These are phyloP conservation scores for Nothophytophthora sp. DNA, from an alignment of 352 stramenopile species.

Conservation along the genomic window DNA sequence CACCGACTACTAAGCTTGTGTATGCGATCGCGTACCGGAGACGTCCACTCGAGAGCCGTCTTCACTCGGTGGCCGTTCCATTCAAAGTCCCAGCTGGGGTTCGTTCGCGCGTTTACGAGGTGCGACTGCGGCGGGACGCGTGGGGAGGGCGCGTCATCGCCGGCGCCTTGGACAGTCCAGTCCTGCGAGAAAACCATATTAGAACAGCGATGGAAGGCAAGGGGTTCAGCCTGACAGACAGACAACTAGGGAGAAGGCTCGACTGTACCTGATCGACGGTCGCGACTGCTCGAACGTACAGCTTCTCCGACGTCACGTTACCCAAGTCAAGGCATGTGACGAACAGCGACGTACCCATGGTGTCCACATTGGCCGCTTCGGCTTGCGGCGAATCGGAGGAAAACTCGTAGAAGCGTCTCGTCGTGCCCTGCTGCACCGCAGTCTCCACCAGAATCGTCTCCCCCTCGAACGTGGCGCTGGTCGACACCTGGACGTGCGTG, in stretches of 20 bases:
- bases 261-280: constrained; percentile 82
- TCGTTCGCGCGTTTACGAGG: constrained; percentile 82
- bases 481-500: constrained; percentile 69
- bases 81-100: constrained; percentile 53
- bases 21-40: constrained; percentile 34
- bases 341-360: constrained; percentile 69
- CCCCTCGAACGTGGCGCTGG: constrained; percentile 43
- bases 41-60: constrained; percentile 61
- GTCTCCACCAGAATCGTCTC: constrained; percentile 51
- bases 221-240: too few species aligned
- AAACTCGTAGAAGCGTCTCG: constrained; percentile 69
- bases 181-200: constrained; percentile 26
- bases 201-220: too few species aligned
- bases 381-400: constrained; percentile 28
- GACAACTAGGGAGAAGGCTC: too few species aligned
- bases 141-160: constrained; percentile 57
- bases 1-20: neutral
- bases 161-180: constrained; percentile 59
- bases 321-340: constrained; percentile 56
- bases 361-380: constrained; percentile 43
- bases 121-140: constrained; percentile 76
- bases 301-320: constrained; percentile 37
- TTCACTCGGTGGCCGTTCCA: constrained; percentile 77
- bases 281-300: constrained; percentile 65
- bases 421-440: constrained; percentile 42